Evolutionary conservation across 345 rosid genomes (phyloP), one percentile per base, ranked within the genome.

Genomic region (Dovyalis caffra): DNA sequence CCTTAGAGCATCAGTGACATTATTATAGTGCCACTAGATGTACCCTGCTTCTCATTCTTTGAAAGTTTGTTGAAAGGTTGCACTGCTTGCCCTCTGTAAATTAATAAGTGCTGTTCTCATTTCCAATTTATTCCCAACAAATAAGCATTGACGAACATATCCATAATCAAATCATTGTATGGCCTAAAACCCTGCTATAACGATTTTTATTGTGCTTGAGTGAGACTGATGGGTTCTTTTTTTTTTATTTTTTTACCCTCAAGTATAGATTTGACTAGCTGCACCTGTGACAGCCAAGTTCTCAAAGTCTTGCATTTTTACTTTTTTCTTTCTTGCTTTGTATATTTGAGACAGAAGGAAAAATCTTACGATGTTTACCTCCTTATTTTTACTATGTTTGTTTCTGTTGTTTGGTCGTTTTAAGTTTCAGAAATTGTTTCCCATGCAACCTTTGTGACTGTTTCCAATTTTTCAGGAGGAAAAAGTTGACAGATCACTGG

Each of bases 401-500:
- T 5, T n/a, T n/a, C 14, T 66, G 38, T 11, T 34, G 12, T 40
- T 32, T 38, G 28, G 34, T 16, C 20, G 18, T 38, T 43, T 32
- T 32, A 23, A 33, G 21, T 60, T 14, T 31, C 23, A 9, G 9
- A 49, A 35, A 16, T 63, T 45, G 8, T 51, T 6, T 49, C 29
- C 37, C 29, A 16, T 62, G 35, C 33, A 32, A 8, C 28, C 28
- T 33, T 11, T 60, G 0, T n/a, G 15, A 21, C 18, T 29, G 11
- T 20, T 18, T 28, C 33, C 32, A 29, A 49, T 35, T 25, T 67
- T 78, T 56, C 75, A 80, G 83, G 77, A 76, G 71, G 75, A 80
- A 72, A 76, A 80, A 58, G 37, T 64, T 80, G 71, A 80, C 83
- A 29, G 83, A 80, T 7, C 80, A 80, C 21, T 80, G 83, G 83